Conservation (phyloP, 331 rosid species). For the Ulmus americana region DNA sequence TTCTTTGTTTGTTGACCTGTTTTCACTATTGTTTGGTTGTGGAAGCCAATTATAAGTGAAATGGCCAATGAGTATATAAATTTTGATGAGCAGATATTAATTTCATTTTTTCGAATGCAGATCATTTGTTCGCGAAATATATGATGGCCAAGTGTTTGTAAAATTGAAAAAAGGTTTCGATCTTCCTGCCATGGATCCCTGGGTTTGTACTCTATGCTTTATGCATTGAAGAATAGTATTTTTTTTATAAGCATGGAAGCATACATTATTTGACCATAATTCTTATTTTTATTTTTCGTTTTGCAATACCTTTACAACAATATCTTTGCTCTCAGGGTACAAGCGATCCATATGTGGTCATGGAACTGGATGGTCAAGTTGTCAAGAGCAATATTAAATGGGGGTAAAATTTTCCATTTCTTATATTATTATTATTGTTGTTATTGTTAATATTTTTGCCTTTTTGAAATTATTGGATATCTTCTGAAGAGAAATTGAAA, state of each 20-base stretch:
- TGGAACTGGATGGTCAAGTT: slow-evolving; percentile 74
- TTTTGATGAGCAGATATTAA: slow-evolving; percentile 5
- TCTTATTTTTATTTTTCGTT: background rate
- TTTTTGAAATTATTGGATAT: background rate
- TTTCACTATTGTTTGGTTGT: background rate
- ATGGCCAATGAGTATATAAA: background rate
- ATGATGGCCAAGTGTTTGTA: slow-evolving; percentile 68
- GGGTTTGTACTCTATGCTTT: slow-evolving; percentile 50
- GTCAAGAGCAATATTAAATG: slow-evolving; percentile 75
- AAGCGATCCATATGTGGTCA: slow-evolving; percentile 84
- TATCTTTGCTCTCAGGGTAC: slow-evolving; percentile 61
- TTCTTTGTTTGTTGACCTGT: background rate
- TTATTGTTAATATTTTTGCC: slow-evolving; percentile 17
- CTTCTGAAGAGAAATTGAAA: background rate
- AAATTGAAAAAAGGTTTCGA: slow-evolving; percentile 73
- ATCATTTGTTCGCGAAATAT: slow-evolving; percentile 72
- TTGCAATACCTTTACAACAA: slow-evolving; percentile 12
- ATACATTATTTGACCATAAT: no score
- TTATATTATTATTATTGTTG: slow-evolving; percentile 29
- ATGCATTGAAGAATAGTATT: background rate
- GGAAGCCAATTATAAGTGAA: background rate
- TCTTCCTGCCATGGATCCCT: slow-evolving; percentile 91
- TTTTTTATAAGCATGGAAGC: background rate
- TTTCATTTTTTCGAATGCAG: slow-evolving; percentile 36
- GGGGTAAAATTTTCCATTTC: slow-evolving; percentile 47